Percentiles rank a stretch among this genome's conserved stretches.
phyloP scores from a whole-genome alignment of 129 eudicot species.

The Flaveria bidentis region DNA sequence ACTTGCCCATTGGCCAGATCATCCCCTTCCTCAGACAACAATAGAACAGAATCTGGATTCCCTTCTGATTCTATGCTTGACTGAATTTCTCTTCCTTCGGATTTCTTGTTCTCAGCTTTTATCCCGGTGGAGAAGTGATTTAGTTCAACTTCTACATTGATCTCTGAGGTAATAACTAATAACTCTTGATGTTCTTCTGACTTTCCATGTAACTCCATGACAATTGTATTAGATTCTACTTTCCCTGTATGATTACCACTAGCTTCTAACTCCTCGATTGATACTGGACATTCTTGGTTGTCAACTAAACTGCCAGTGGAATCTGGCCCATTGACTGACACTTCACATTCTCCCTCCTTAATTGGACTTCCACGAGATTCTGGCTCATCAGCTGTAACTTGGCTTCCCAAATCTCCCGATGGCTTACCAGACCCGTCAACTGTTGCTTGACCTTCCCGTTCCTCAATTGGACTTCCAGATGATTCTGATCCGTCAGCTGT shows the following conservation, averaged over 20 bases:
- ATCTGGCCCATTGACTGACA: conserved; percentile 28
- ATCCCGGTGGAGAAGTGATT: conserved; percentile 24
- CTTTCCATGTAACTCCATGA: neutral
- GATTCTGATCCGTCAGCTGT: conserved; percentile 15
- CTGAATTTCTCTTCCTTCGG: conserved; percentile 21
- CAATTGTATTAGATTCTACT: conserved; percentile 15
- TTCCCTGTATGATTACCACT: conserved; percentile 19
- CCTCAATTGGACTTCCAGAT: conserved; percentile 21
- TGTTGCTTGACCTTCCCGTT: conserved; percentile 20
- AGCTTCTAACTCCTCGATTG: conserved; percentile 26
- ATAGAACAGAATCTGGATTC: conserved; percentile 17
- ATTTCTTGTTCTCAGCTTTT: conserved; percentile 35
- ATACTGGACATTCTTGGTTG: conserved; percentile 30
- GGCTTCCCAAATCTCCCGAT: conserved; percentile 22
- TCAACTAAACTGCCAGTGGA: conserved; percentile 27
- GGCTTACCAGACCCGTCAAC: conserved; percentile 30
- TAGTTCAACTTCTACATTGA: conserved; percentile 33
- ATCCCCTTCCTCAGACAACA: conserved; percentile 27
- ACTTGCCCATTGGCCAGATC: conserved; percentile 29
- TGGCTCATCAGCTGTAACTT: conserved; percentile 23
- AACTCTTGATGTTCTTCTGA: conserved; percentile 26
- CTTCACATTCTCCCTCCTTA: conserved; percentile 26
- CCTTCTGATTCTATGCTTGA: conserved; percentile 30
- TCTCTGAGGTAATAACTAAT: conserved; percentile 23
- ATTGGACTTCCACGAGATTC: conserved; percentile 27